Conservation (phyloP, 1,139 yeast species). For the Yamadazyma kanchanaburiensis region DNA sequence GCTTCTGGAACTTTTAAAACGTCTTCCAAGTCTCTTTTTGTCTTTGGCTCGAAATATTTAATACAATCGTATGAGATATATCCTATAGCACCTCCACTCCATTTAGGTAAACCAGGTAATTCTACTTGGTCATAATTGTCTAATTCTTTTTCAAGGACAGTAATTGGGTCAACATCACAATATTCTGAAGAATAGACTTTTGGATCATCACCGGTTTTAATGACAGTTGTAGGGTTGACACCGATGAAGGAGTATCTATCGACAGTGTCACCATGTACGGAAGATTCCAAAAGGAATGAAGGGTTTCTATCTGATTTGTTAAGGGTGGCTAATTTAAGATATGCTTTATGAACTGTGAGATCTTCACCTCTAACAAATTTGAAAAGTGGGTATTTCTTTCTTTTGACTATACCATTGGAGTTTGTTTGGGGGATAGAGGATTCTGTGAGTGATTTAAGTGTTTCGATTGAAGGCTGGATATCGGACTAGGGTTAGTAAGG, state of each 20-base stretch:
- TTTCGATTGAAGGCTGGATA: conserved; percentile 62
- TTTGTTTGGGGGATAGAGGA: conserved; percentile 27
- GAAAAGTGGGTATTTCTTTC: conserved; percentile 75
- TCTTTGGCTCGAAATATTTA: conserved; percentile 91
- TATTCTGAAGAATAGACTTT: conserved; percentile 28
- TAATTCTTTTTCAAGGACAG: conserved; percentile 71
- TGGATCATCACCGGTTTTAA: conserved; percentile 66
- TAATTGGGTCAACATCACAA: conserved; percentile 69
- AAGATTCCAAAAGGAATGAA: conserved; percentile 84
- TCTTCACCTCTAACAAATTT: conserved; percentile 72
- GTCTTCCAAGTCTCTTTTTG: conserved; percentile 72
- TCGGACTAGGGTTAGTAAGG: conserved; percentile 21
- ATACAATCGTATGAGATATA: conserved; percentile 95
- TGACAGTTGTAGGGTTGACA: conserved; percentile 72
- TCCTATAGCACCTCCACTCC: conserved; percentile 96
- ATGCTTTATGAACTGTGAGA: conserved; percentile 86
- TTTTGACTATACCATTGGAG: no score
- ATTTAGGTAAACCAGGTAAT: conserved; percentile 75
- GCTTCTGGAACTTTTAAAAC: conserved; percentile 86
- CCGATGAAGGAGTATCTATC: conserved; percentile 93
- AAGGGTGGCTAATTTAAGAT: conserved; percentile 73
- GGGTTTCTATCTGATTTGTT: conserved; percentile 58
- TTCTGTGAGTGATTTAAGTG: conserved; percentile 42
- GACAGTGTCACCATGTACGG: conserved; percentile 83
- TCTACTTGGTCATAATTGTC: conserved; percentile 61